Base-by-base conservation (phyloP, 164 flowering plant genomes). In the Houttuynia cordata region DNA sequence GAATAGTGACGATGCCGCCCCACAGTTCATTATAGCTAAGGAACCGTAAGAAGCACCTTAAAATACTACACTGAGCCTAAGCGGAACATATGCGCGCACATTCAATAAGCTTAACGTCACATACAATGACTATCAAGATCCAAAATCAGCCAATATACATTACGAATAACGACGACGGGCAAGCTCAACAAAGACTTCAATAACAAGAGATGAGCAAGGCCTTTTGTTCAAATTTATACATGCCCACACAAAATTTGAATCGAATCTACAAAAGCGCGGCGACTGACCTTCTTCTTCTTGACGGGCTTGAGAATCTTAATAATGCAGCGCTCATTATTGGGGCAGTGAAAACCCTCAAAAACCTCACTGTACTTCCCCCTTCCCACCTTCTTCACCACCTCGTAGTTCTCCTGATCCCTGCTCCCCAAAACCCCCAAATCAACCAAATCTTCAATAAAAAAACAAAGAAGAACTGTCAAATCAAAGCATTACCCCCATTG, bases 351-450 rank as follows among this genome's bases (percentile, higher is more conserved):
- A 0, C 98, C 98, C 68, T 92, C 98, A 51, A 92, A 92, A 1
- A 92, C 98, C 75, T 92, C 98, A 63, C 98, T 92, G 70, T 92
- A 92, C 64, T 92, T 92, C 51, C 98, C 96, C 51, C 96, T 82
- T 61, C 98, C 98, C 20, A 92, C 95, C 81, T 92, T 92, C 80
- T 85, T 83, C 67, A 85, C 95, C 70, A 88, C 98, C 80, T 91
- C 96, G 42, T 91, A 91, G 71, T 88, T 88, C 68, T 91, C 98
- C 71, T 92, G 98, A 57, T 87, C 96, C 73, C 98, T 91, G 73
- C 49, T 45, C 49, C 8, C 45, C 14, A 45, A 12, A 21, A 66
- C 41, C 17, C 50, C 52, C 56, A 8, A 53, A 21, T 6, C 49
- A 17, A 10, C 49, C 49, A 45, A 45, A 45, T 12, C 5, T 17